Evolutionary conservation across 345 rosid species (phyloP), one percentile per base, ranked within the genome.

Genomic region (Linum lewisii): DNA sequence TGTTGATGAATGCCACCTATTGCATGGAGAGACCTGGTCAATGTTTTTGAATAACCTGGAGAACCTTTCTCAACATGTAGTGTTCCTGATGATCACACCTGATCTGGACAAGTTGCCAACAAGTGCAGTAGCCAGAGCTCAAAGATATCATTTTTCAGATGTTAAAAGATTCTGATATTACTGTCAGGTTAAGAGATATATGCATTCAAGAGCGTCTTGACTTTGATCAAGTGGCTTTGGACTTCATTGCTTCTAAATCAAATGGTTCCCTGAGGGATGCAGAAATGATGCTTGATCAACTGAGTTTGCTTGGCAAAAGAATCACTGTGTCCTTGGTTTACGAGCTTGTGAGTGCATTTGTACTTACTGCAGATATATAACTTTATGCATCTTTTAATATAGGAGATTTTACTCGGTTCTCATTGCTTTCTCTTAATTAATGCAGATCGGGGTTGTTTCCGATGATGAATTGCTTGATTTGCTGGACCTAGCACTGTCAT

Each of bases 221-320:
- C 55, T 83, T 80, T 64, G 99, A 93, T 69, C 86, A 72, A 49
- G 76, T 37, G 22, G 97, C 97, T 32, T 59, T 93, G 60, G 91
- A 87, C 54, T 86, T 88, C 73, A 82, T 93, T 72, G 97, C 97
- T 64, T 75, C 89, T n/a, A 93, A 82, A 71, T 79, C 99, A 29
- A 85, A 78, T 75, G 99, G 99, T 76, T 93, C 99, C 18, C 85
- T 89, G 56, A 74, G 94, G 56, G 99, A 85, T 77, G 99, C 94
- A 37, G 97, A 89, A 75, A 93, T 81, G 73, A 84, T 93, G 95
- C 91, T 87, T 37, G 97, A 89, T 70, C 99, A 93, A 77, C 76
- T 93, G 51, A 87, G 97, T 73, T 79, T 88, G 64, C 87, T 92
- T 37, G 95, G 99, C 51, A 86, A 75, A 83, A 83, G 78, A 64